Evolutionary conservation across 2,329 filamentous ascomycete genomes (phyloP).

Genomic region (Colletotrichum incanum): DNA sequence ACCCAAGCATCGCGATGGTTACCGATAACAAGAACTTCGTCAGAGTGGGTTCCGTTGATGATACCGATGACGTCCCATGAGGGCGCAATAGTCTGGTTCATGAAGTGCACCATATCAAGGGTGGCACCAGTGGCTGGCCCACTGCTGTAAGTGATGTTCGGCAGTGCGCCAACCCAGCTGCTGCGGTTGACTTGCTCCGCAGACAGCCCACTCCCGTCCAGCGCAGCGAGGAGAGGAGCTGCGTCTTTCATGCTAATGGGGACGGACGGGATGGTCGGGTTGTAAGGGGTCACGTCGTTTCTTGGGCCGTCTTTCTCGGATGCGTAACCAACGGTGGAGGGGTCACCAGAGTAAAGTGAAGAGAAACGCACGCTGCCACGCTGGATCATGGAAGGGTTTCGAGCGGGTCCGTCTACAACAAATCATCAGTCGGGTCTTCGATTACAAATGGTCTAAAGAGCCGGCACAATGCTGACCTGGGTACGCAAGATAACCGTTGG

Average conservation of each 20-base stretch:
- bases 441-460: not conserved
- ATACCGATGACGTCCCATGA: conserved; percentile 57
- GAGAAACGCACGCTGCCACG: conserved; percentile 36
- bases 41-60: conserved; percentile 57
- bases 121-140: conserved; percentile 25
- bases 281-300: conserved; percentile 31
- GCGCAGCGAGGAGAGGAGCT: conserved; percentile 14
- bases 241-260: conserved; percentile 38
- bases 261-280: conserved; percentile 25
- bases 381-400: conserved; percentile 37
- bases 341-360: conserved; percentile 29
- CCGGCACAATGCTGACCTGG: not conserved
- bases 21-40: conserved; percentile 63
- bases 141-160: conserved; percentile 36
- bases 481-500: conserved; percentile 31
- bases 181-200: conserved; percentile 28
- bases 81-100: conserved; percentile 29
- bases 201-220: conserved; percentile 22
- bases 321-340: conserved; percentile 23
- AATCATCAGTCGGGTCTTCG: not conserved
- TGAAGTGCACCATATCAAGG: conserved; percentile 33
- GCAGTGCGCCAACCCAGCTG: conserved; percentile 29
- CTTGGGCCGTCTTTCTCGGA: conserved; percentile 31
- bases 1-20: conserved; percentile 71
- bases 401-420: conserved; percentile 10